Evolutionary conservation across 1,284 basidiomycete genomes (phyloP).

Genomic region (Rhizoctonia solani): DNA sequence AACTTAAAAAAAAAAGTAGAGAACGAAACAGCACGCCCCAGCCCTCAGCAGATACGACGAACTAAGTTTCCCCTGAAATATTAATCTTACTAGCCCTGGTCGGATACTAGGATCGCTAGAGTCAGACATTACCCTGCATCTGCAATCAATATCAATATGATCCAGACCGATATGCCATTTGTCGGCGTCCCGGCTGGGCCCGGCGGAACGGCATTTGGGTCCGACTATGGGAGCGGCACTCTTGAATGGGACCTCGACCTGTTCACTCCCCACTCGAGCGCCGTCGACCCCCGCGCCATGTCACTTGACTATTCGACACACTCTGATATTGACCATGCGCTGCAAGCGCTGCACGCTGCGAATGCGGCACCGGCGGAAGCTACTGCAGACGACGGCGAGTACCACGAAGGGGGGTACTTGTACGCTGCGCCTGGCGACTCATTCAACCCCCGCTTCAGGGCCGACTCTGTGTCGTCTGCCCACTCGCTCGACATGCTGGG

Average conservation of each 20-base stretch:
- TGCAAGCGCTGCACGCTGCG: constrained; percentile 42
- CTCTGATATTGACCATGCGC: constrained; percentile 45
- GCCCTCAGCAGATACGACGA: too few relatives aligned
- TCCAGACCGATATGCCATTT: constrained; percentile 32
- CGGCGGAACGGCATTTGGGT: constrained; percentile 35
- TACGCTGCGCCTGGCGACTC: constrained; percentile 54
- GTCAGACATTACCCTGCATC: too few relatives aligned
- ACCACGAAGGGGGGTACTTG: constrained; percentile 52
- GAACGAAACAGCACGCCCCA: too few relatives aligned
- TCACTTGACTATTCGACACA: constrained; percentile 48
- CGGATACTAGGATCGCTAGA: background rate
- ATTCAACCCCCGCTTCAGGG: constrained; percentile 63
- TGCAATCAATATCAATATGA: background rate
- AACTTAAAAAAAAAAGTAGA: too few relatives aligned
- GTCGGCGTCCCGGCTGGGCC: constrained; percentile 29
- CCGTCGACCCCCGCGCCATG: constrained; percentile 54
- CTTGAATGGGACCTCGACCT: constrained; percentile 45
- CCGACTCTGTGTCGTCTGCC: constrained; percentile 66
- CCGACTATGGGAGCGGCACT: constrained; percentile 19
- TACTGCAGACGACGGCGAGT: constrained; percentile 42
- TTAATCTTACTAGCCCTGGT: background rate
- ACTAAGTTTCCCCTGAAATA: too few relatives aligned
- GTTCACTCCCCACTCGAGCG: constrained; percentile 51
- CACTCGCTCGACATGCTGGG: constrained; percentile 34
- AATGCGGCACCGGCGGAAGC: constrained; percentile 41